Evolutionary conservation across 495 filamentous ascomycete species (phyloP), one percentile per base, ranked within the genome.

Genomic region (Massariosphaeria phaeospora): DNA sequence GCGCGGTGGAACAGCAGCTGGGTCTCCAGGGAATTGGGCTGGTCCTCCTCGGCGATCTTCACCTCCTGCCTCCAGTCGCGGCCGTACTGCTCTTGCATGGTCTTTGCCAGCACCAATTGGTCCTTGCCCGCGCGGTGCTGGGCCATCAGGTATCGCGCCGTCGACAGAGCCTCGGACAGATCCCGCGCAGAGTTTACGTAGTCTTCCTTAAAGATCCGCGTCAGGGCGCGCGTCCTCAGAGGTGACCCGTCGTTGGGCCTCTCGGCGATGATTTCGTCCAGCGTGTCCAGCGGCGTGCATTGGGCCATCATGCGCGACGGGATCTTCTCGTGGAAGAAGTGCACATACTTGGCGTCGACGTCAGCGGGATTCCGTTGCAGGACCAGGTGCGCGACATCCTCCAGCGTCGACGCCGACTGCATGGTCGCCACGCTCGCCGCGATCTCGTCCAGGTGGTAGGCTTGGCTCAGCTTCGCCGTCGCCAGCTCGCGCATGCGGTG

Each of bases 241-340:
- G 83, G 84, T 43, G 84, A 82, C 9, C 75, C 79, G 41, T 89
- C 82, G 17, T 66, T 72, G 10, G 84, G 81, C 12, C 76, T 67
- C 25, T 79, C 77, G 12, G 70, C 69, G 36, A 88, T 84, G 36
- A 89, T 77, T 40, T 85, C 76, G 69, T 86, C 73, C 54, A 91
- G 67, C 1, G 78, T 74, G 36, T 74, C 68, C 23, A 89, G 69
- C 34, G 77, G 80, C 5, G 86, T 89, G 66, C 75, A 86, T 61
- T 89, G 79, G 41, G 82, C 86, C 57, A 90, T 75, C 70, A 86
- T 84, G 23, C 86, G 73, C 11, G 79, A 84, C 1, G 86, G 86
- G 33, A 91, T 90, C 73, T 89, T 90, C 63, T 91, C 87, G 69
- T 90, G 86, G 66, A 91, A 90, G 69, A 91, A 90, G 60, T 91